These are phyloP conservation scores for Fusarium caatingaense DNA, from an alignment of 2,329 filamentous ascomycete species.

Conservation along the genomic window DNA sequence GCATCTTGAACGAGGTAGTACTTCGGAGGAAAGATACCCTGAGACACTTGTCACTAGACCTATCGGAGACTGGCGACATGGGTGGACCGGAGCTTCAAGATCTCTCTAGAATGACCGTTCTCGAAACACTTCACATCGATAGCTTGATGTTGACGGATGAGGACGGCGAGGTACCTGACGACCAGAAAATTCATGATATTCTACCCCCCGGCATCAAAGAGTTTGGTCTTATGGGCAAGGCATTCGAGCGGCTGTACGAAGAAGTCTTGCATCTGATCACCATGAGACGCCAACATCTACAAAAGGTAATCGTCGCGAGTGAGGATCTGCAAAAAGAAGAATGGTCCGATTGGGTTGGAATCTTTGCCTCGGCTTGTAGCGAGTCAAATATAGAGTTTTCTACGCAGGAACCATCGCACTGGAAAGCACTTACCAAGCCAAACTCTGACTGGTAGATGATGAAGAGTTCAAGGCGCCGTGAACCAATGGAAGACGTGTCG, in stretches of 20 bases:
- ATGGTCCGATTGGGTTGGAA: not conserved
- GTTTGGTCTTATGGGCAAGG: not conserved
- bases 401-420: not conserved
- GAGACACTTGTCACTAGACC: not conserved
- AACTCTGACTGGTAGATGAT: not conserved
- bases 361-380: not conserved
- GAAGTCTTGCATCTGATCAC: not conserved
- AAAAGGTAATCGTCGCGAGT: not conserved
- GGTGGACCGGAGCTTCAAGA: not conserved
- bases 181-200: not conserved
- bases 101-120: not conserved
- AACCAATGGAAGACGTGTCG: not conserved
- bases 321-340: fast-evolving
- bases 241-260: not conserved
- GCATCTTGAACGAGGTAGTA: not conserved
- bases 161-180: not conserved
- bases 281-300: not conserved
- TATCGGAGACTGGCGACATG: too few species aligned
- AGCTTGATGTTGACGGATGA: not conserved
- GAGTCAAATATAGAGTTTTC: not conserved
- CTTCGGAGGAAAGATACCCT: not conserved
- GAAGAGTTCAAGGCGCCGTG: not conserved
- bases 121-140: not conserved
- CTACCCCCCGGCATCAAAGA: not conserved
- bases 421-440: not conserved